These are phyloP conservation scores for Auricularia cornea DNA, from an alignment of 768 basidiomycete genomes.

Conservation along the genomic window DNA sequence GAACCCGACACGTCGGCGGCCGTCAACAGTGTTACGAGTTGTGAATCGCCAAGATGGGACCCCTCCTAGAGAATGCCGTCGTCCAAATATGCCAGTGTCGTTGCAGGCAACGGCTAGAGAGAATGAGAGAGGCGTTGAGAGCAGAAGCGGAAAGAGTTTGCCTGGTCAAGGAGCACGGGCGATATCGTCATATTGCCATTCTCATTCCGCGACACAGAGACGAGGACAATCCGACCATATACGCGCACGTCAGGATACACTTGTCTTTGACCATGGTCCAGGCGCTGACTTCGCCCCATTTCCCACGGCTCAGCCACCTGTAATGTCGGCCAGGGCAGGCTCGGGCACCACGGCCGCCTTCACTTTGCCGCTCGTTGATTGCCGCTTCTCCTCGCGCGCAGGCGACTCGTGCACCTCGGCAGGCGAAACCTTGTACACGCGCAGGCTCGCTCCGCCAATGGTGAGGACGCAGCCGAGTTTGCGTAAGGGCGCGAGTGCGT, in stretches of 20 bases:
- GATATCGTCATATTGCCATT: slow-evolving; percentile 30
- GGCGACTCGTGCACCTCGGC: not conserved
- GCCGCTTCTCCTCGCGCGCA: not conserved
- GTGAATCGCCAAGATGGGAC: slow-evolving; percentile 76
- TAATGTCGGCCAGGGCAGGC: too few relatives aligned
- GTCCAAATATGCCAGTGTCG: slow-evolving; percentile 61
- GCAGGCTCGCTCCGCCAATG: not conserved
- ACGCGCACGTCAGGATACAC: slow-evolving; percentile 53
- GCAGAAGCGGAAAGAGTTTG: not conserved
- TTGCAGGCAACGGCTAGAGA: slow-evolving; percentile 53
- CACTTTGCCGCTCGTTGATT: slow-evolving; percentile 36
- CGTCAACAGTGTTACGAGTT: slow-evolving; percentile 53
- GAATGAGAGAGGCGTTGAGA: slow-evolving; percentile 18
- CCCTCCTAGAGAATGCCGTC: slow-evolving; percentile 67
- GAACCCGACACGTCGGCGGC: slow-evolving; percentile 28
- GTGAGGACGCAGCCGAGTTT: slow-evolving; percentile 17
- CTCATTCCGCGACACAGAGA: slow-evolving; percentile 37
- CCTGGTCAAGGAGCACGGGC: slow-evolving; percentile 59
- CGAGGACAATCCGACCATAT: slow-evolving; percentile 60
- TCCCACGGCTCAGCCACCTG: not conserved
- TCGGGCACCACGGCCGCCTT: too few relatives aligned
- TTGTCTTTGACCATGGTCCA: slow-evolving; percentile 36
- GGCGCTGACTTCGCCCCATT: slow-evolving; percentile 2
- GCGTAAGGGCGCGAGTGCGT: slow-evolving; percentile 6
- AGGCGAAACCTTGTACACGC: not conserved